Conservation (phyloP, 306 rosid species). For the Vigna unguiculata region DNA sequence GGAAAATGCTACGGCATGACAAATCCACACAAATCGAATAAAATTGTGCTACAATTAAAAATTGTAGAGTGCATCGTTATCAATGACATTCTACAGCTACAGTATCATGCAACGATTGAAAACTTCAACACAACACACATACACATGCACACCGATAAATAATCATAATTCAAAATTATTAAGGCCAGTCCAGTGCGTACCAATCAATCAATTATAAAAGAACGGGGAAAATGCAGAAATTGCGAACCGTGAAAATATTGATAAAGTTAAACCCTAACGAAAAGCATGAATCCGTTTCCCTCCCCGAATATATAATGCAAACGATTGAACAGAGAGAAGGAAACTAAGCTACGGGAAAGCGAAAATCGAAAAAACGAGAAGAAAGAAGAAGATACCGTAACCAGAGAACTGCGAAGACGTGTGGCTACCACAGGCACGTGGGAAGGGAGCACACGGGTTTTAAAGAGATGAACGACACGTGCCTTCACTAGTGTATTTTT, state of each 20-base stretch:
- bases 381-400: conserved; percentile 16
- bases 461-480: conserved; percentile 24
- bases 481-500: not conserved
- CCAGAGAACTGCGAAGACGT: conserved; percentile 50
- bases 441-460: not conserved
- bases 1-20: not conserved
- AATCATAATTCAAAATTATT: conserved; percentile 9
- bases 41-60: not conserved
- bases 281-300: not conserved
- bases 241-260: not conserved
- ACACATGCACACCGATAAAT: not conserved
- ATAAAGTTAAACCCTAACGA: conserved; percentile 39
- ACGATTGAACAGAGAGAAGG: conserved; percentile 5
- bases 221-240: conserved; percentile 19
- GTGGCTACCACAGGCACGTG: conserved; percentile 62
- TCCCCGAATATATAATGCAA: conserved; percentile 3
- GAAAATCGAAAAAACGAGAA: not conserved
- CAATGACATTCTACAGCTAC: not conserved
- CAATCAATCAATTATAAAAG: not conserved
- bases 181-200: not conserved
- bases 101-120: conserved; percentile 11
- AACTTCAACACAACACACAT: conserved; percentile 13
- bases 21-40: not conserved
- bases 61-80: not conserved
- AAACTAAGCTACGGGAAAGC: conserved; percentile 8